Evolutionary conservation across 805 yeast genomes (phyloP), one percentile per base, ranked within the genome.

Genomic region (Phaffomyces thermotolerans): DNA sequence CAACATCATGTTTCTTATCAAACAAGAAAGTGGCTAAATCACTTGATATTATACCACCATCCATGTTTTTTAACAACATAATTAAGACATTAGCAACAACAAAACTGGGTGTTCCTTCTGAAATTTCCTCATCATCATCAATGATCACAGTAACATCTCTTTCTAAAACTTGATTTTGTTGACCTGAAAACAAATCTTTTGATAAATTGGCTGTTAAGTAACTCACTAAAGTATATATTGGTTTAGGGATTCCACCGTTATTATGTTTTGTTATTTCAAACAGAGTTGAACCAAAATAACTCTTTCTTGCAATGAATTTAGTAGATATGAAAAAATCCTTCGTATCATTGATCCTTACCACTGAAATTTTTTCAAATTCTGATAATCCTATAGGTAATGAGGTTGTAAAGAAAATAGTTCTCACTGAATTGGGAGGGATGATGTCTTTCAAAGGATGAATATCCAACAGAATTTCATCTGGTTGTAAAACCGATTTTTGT

Each of bases 11-110:
- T 24, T 53, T 52, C 31, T 47, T 50, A 15, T 48, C 52, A 37
- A 57, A 46, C 25, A 60, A 39, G 38, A 49, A 54, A 8, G 54
- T 51, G 0, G 65, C 47, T 23, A 60, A 53, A 41, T 59, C 67
- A 14, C 48, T 51, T 36, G 71, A 62, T 9, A 71, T 60, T n/a
- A 71, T 61, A 6, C 74, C 71, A 17, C 69, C 73, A 34, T 66
- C 64, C 5, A 69, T 42, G 36, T 62, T 60, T 22, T 59, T 52
- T 45, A 71, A 46, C 13, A 71, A 40, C 2, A 62, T 39, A 3
- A 57, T 17, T 27, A 65, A 46, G 2, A 63, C 60, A 36, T 60
- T 46, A 5, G 59, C 48, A 15, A 62, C 60, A 1, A 60, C 60
- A 17, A 44, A 47, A 15, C 52, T 41, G 8, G 60, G 45, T 13